These are phyloP conservation scores for Encephalitozoon cuniculi DNA, from an alignment of 371 early-diverging fungal species.

Conservation along the genomic window DNA sequence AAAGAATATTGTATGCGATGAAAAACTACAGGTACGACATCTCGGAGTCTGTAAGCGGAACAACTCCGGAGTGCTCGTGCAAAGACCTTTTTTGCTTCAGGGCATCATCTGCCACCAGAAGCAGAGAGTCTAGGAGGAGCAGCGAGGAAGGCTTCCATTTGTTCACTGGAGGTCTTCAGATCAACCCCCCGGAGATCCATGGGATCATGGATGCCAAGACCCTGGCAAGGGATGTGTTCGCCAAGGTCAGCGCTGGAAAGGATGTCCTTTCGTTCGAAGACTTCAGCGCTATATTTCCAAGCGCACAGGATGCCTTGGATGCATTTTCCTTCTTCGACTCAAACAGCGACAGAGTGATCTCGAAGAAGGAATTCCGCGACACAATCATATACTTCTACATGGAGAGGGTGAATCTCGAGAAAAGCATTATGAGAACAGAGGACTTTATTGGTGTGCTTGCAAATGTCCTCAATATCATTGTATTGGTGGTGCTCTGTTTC, in stretches of 20 bases:
- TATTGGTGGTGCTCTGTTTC: constrained; percentile 39
- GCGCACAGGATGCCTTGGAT: constrained; percentile 51
- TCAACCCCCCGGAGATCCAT: constrained; percentile 49
- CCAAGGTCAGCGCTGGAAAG: constrained; percentile 39
- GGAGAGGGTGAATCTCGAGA: constrained; percentile 57
- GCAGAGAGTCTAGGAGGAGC: neutral
- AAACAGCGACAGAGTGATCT: constrained; percentile 33
- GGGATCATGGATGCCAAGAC: constrained; percentile 49
- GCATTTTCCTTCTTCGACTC: constrained; percentile 59
- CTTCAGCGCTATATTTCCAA: constrained; percentile 58
- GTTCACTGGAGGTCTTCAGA: neutral
- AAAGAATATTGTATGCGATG: constrained; percentile 54
- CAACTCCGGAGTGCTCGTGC: constrained; percentile 4
- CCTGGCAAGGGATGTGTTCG: constrained; percentile 58
- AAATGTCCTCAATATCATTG: constrained; percentile 35
- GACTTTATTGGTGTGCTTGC: constrained; percentile 52
- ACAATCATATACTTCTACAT: constrained; percentile 56
- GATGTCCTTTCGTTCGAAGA: constrained; percentile 48
- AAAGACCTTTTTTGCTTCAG: constrained; percentile 36
- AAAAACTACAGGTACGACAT: constrained; percentile 56
- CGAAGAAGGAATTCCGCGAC: constrained; percentile 59
- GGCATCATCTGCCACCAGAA: neutral
- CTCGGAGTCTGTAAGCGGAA: neutral
- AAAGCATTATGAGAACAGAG: constrained; percentile 37
- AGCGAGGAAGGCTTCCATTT: constrained; percentile 20